Evolutionary conservation across 2,329 filamentous ascomycete genomes (phyloP).

Genomic region (Claviceps sp.): DNA sequence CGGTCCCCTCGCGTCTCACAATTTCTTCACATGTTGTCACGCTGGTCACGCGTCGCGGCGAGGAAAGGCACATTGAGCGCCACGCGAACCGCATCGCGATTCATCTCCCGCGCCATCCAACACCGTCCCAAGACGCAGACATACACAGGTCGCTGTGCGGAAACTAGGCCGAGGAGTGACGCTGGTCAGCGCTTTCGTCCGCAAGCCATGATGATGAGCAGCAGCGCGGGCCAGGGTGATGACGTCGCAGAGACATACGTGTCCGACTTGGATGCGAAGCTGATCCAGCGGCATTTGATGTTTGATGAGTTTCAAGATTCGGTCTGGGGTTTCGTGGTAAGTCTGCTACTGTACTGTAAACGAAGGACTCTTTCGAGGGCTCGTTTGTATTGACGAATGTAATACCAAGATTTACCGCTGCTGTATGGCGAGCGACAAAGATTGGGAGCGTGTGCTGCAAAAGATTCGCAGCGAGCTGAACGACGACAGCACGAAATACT

Average conservation of each 20-base stretch:
- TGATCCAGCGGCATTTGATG: not conserved
- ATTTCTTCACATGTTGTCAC: too few relatives aligned
- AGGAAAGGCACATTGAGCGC: too few relatives aligned
- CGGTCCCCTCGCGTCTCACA: too few relatives aligned
- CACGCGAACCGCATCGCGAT: too few relatives aligned
- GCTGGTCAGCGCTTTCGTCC: too few relatives aligned
- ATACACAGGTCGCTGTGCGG: too few relatives aligned
- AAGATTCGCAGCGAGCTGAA: not conserved
- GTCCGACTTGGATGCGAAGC: not conserved
- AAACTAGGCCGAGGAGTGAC: too few relatives aligned
- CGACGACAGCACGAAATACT: not conserved
- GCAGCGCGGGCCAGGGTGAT: not conserved
- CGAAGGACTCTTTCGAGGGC: not conserved
- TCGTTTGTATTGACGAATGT: not conserved
- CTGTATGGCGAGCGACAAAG: not conserved
- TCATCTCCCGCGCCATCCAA: too few relatives aligned
- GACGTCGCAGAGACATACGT: not conserved
- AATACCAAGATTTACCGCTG: conserved; percentile 1
- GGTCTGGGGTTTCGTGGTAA: not conserved
- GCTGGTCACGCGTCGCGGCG: too few relatives aligned
- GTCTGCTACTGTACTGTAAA: not conserved
- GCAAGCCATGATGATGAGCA: not conserved
- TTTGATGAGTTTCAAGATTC: not conserved
- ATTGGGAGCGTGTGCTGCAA: not conserved
- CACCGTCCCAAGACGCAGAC: too few relatives aligned